Evolutionary conservation across 2,329 filamentous ascomycete species (phyloP).

Genomic region (Botrytis hyacinthi): DNA sequence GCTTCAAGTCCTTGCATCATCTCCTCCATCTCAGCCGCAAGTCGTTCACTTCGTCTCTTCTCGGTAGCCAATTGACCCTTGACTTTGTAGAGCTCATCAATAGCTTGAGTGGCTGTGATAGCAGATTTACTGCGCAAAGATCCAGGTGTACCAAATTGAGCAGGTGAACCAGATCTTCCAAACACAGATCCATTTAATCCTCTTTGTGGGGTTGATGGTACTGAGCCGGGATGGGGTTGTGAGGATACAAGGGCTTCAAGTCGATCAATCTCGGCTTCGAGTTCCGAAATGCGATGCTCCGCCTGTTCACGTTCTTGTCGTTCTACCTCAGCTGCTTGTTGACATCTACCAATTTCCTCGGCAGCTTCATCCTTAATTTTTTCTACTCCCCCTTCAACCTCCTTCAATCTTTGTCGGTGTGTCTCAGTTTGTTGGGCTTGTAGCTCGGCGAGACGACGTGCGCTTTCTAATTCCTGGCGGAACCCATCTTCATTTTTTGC

Average conservation of each 20-base stretch:
- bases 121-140: conserved; percentile 54
- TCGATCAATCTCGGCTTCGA: conserved; percentile 61
- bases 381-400: conserved; percentile 62
- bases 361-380: conserved; percentile 61
- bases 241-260: conserved; percentile 54
- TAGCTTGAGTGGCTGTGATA: conserved; percentile 60
- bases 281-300: conserved; percentile 61
- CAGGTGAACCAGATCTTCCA: conserved; percentile 55
- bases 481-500: conserved; percentile 83
- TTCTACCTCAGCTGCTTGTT: conserved; percentile 54
- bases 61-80: conserved; percentile 74
- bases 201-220: conserved; percentile 58
- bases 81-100: conserved; percentile 63
- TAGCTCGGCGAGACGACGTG: conserved; percentile 76
- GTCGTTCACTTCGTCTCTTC: conserved; percentile 69
- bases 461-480: conserved; percentile 79
- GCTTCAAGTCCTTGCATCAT: conserved; percentile 83
- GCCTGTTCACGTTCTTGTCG: conserved; percentile 59
- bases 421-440: conserved; percentile 74
- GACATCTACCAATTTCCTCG: conserved; percentile 53
- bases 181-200: conserved; percentile 52
- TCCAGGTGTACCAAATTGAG: conserved; percentile 55
- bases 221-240: conserved; percentile 44
- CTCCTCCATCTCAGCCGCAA: conserved; percentile 76
- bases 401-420: conserved; percentile 66